Base-by-base conservation (phyloP, 1,284 basidiomycete species). In the Vanrija pseudolonga region DNA sequence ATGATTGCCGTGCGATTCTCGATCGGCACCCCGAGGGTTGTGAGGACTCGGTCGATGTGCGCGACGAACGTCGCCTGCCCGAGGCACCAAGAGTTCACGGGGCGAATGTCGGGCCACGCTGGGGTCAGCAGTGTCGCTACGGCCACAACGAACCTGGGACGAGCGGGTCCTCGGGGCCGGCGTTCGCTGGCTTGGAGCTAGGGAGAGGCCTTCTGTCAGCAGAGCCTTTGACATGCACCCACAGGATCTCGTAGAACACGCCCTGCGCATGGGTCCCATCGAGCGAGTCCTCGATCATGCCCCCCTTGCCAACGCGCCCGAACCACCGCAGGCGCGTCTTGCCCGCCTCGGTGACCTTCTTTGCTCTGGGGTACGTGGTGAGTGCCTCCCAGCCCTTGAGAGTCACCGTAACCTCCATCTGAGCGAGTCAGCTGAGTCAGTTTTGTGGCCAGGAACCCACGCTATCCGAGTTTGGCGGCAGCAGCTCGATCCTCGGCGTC, bases 81-180 rank as follows among this genome's bases (percentile, higher is more conserved):
- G 4, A 75, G 53, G 50, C 68, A 72, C 59, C 64, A 72, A 0
- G 66, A 63, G 48, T 67, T 72, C 4, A 48, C 8, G 1, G 72
- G 70, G 26, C 67, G 53, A 26, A 75, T 53, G 43, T 73, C 73
- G 1, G 73, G 73, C 62, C 65, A 72, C 3, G 70, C 73, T 70
- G 50, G 4, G 17, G 26, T 47, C 26, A 52, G 23, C 45, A 3
- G 4, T 0, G 3, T 8, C 26, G 18, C 19, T 20, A 42, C n/a
- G n/a, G n/a, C n/a, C n/a, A n/a, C n/a, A 23, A 23, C 66, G 36
- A 23, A 69, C 72, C 68, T 26, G 73, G 73, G 3, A 70, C 59
- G 0, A 75, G 61, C 0, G 73, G 66, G 9, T 42, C 65, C 17
- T 69, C 60, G 1, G 69, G 61, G 11, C 65, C 68, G 7, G 52